A percentile compares a stretch with the other conserved stretches of the same genome.
phyloP scores from a whole-genome alignment of 345 rosid species.

The Rubroshorea leprosula region DNA sequence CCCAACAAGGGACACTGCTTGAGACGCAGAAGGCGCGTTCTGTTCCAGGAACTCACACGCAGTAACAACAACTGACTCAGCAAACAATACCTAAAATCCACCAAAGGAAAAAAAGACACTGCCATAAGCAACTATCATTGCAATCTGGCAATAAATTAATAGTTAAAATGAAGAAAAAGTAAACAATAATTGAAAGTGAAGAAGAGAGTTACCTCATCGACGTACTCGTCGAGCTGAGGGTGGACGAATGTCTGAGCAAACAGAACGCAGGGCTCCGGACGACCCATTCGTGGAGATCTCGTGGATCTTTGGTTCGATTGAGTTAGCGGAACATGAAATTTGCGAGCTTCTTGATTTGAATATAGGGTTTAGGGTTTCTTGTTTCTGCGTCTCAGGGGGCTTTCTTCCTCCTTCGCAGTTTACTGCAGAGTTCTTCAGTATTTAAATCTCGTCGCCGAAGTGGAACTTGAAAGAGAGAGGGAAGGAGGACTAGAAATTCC shows the following conservation, averaged over 20 bases:
- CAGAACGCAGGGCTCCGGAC: constrained; percentile 89
- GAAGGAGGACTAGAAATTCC: no score
- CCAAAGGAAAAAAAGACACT: not conserved
- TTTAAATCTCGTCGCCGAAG: no score
- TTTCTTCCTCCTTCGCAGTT: constrained; percentile 6
- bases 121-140: no score
- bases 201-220: constrained; percentile 66
- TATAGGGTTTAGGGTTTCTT: not conserved
- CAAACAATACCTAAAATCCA: constrained; percentile 64
- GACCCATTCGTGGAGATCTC: constrained; percentile 41
- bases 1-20: constrained; percentile 80
- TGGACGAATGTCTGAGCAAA: constrained; percentile 93
- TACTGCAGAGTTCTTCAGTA: not conserved
- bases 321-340: constrained; percentile 8
- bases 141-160: not conserved
- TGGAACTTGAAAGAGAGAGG: not conserved
- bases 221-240: constrained; percentile 91
- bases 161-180: not conserved
- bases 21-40: constrained; percentile 76
- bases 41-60: constrained; percentile 96
- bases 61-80: constrained; percentile 85
- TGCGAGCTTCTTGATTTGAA: not conserved
- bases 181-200: not conserved
- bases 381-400: constrained; percentile 5
- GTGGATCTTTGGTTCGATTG: constrained; percentile 9